These are phyloP conservation scores for Rosa multiflora DNA, from an alignment of 306 rosid genomes.

Conservation along the genomic window DNA sequence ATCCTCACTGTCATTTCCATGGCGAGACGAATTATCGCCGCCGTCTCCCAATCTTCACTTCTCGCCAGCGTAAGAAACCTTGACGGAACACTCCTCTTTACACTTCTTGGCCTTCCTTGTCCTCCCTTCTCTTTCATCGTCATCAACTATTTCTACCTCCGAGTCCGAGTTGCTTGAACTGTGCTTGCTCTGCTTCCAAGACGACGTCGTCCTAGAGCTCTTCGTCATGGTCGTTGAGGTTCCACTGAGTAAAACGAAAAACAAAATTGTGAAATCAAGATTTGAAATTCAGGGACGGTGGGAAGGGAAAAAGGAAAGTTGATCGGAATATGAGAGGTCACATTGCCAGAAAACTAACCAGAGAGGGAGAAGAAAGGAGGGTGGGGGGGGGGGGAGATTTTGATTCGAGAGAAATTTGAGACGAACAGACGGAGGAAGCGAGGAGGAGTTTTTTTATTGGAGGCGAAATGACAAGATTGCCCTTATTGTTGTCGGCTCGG, in stretches of 20 bases:
- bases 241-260: not conserved
- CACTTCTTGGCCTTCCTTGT: not conserved
- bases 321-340: not conserved
- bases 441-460: too few species aligned
- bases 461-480: not conserved
- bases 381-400: too few species aligned
- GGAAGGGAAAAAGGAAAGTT: not conserved
- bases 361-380: not conserved
- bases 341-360: not conserved
- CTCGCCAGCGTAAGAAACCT: not conserved
- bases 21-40: not conserved
- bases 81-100: not conserved
- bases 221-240: not conserved
- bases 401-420: not conserved
- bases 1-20: not conserved
- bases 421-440: not conserved
- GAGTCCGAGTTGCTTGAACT: not conserved
- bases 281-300: not conserved
- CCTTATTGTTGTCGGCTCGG: not conserved
- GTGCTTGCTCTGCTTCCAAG: not conserved
- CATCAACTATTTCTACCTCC: not conserved
- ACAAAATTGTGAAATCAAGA: not conserved
- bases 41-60: not conserved
- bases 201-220: not conserved
- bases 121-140: not conserved